Base-by-base conservation (phyloP, 139 green algal species). In the Pseudopediastrum boryanum region DNA sequence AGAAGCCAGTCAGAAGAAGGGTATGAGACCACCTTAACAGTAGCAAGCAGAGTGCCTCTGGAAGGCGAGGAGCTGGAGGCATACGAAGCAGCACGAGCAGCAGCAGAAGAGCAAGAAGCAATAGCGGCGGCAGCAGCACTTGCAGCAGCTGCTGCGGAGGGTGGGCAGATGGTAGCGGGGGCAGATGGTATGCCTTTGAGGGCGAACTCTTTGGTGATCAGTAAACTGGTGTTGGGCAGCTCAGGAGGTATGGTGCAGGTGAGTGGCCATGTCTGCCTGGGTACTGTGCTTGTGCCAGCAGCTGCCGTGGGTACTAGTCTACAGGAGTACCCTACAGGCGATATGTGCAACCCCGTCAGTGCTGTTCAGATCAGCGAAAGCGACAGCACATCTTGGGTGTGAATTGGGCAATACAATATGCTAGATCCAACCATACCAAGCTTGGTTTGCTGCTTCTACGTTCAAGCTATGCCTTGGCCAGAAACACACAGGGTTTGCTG, bases 41-140 rank as follows among this genome's bases (percentile, higher is more conserved):
- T 96, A 35, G 77, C 63, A 1, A 63, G 66, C 7, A 78, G 90
- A 7, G 88, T 97, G 66, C 83, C 83, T 3, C 71, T 98, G 44
- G 83, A 95, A 56, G 95, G 94, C 1, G 83, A 88, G 33, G 94
- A 98, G 90, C 83, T 98, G 58, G 81, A 86, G 66, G 83, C 63
- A 21, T 89, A 65, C 67, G 83, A 87, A 71, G 79, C 41, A 50
- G 74, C 68, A 13, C 50, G 33, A 50, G 43, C 41, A 68, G 65
- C 56, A 82, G 71, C 61, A 36, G 50, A 67, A n/a, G 68, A 36
- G 70, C 67, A 76, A 67, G 77, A 62, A 31, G 76, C 39, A 61
- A 61, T 43, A 63, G 73, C 73, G 56, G 73, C n/a, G 38, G 29
- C 13, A 4, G 29, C 16, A 9, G 42, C 48, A 16, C 16, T 19